A percentile compares a stretch with the other conserved stretches of the same genome.
These are phyloP conservation scores for Dendrostoma leiphaemia DNA, from an alignment of 2,329 filamentous ascomycete species.

Conservation along the genomic window DNA sequence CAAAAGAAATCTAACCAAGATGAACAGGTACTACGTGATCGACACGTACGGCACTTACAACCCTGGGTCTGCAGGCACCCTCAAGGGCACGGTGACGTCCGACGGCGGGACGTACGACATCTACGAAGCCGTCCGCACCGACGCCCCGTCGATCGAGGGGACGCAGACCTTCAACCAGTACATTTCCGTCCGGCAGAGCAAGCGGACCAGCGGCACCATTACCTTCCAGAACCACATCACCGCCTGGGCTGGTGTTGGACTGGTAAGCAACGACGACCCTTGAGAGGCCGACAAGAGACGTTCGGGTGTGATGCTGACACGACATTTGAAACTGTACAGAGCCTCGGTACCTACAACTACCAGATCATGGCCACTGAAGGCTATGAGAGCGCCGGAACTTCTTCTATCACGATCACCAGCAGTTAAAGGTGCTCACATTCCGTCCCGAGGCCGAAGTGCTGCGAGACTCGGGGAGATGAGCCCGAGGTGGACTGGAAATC, in stretches of 20 bases:
- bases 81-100: conserved; percentile 20
- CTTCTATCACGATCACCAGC: conserved; percentile 13
- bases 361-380: conserved; percentile 45
- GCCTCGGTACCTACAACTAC: conserved; percentile 41
- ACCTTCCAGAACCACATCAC: conserved; percentile 44
- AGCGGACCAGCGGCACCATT: conserved; percentile 44
- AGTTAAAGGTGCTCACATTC: neutral
- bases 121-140: conserved; percentile 24
- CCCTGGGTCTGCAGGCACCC: conserved; percentile 16
- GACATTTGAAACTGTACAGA: conserved; percentile 10
- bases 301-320: neutral
- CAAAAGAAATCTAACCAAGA: too few species aligned
- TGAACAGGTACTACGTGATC: conserved; percentile 28
- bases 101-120: conserved; percentile 22
- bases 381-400: conserved; percentile 36
- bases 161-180: conserved; percentile 42
- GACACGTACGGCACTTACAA: conserved; percentile 25
- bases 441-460: too few species aligned
- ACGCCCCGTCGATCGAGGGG: conserved; percentile 36
- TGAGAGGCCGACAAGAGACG: too few species aligned
- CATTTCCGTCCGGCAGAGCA: conserved; percentile 40
- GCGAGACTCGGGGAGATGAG: too few species aligned
- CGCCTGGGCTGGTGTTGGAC: conserved; percentile 40
- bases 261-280: conserved; percentile 19
- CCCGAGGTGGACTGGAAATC: too few species aligned